Base-by-base conservation (phyloP, 768 basidiomycete genomes). In the Suillus discolor region DNA sequence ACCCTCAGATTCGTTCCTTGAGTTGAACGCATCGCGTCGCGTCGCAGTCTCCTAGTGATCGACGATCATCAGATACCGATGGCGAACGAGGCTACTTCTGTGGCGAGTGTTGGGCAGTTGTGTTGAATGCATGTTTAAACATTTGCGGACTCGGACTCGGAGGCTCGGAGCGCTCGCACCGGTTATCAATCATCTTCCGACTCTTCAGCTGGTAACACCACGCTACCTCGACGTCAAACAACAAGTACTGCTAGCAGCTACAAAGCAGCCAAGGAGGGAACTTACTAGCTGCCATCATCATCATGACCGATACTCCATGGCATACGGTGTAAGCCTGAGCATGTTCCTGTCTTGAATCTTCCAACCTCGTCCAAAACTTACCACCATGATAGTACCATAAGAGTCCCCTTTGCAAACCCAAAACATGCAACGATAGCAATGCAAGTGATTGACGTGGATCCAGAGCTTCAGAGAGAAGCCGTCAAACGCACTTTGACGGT, bases 401-500 rank as follows among this genome's bases (percentile, higher is more conserved):
- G 87, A 57, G 88, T 96, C 51, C 96, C 95, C 11, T 94, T 97
- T 69, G 82, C 85, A 25, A 89, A 86, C 25, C 74, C 80, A 28
- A 82, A 88, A 67, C 94, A 97, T 72, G 96, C 96, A 11, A 72
- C 76, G 57, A 92, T 95, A 70, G 94, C 92, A 31, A 91, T 89
- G 73, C 87, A 89, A 75, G 89, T 87, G 67, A 92, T 97, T 73
- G 89, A 92, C 67, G 95, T 97, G 39, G 95, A 97, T 77, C 79
- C 82, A 23, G 95, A 96, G 77, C 82, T 96, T 47, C 93, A 96
- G 70, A 87, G 88, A 4, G 84, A 90, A 54, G 89, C 90, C 12
- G 94, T 97, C 28, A 87, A 88, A 73, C 84, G 94, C 66, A 83
- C 80, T n/a, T 75, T 97, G 51, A 77, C 77, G 0, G 85, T 93